Percentiles rank a stretch among this genome's conserved stretches.
Evolutionary conservation across 192 early-diverging fungal species (phyloP).

Genomic region (Coemansia sp.): DNA sequence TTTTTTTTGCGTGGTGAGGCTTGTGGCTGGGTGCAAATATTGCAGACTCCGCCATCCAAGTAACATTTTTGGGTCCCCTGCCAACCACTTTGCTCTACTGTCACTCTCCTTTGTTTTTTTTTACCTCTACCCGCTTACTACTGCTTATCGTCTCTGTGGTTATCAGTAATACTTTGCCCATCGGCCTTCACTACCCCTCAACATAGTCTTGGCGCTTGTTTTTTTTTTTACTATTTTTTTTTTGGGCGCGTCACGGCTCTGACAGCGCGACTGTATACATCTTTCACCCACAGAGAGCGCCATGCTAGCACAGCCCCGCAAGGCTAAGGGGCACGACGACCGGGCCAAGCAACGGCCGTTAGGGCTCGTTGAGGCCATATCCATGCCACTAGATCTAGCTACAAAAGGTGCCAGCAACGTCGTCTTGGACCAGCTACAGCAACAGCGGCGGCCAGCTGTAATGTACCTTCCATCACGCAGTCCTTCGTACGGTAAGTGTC

Average conservation of each 20-base stretch:
- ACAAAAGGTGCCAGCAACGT: constrained; percentile 13
- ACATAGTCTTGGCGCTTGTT: not conserved
- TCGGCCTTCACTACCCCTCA: not conserved
- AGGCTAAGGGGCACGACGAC: constrained; percentile 18
- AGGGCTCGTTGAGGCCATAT: not conserved
- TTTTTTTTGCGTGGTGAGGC: constrained; percentile 3
- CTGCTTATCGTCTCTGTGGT: constrained; percentile 7
- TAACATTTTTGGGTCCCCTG: not conserved
- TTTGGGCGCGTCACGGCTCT: not conserved
- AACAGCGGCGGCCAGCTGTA: constrained; percentile 25
- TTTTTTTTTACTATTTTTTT: not conserved
- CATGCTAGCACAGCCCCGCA: constrained; percentile 28
- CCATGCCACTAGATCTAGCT: constrained; percentile 28
- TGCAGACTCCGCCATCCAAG: not conserved
- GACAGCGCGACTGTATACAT: not conserved
- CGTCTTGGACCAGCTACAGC: constrained; percentile 23
- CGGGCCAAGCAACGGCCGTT: not conserved
- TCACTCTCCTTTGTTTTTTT: not conserved
- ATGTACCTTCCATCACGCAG: constrained; percentile 24
- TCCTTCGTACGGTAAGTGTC: constrained; percentile 29
- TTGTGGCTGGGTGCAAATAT: constrained; percentile 13
- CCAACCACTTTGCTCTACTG: not conserved
- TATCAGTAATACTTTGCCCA: not conserved
- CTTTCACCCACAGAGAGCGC: not conserved
- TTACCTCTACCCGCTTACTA: not conserved